Evolutionary conservation across 2,329 filamentous ascomycete genomes (phyloP).

Genomic region (Beauveria asiatica): DNA sequence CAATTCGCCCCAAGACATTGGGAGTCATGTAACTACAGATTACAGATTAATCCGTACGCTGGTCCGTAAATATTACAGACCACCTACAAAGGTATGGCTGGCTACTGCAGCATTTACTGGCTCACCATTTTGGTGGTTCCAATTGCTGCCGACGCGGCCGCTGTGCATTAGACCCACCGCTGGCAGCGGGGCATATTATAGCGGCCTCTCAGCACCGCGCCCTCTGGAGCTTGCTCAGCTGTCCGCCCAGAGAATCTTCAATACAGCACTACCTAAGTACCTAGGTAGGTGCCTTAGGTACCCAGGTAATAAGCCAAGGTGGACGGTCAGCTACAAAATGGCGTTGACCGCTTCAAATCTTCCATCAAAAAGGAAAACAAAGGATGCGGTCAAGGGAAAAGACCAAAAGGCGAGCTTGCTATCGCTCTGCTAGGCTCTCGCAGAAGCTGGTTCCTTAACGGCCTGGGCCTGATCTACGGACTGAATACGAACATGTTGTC

Average conservation of each 20-base stretch:
- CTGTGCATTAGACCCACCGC: conserved; percentile 9
- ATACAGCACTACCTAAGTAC: background rate
- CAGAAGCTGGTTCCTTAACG: background rate
- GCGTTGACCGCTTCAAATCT: conserved; percentile 2
- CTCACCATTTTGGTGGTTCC: background rate
- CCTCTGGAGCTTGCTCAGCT: background rate
- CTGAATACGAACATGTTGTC: background rate
- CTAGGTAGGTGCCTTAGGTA: background rate
- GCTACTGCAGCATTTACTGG: background rate
- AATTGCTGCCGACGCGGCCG: background rate
- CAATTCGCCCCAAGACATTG: background rate
- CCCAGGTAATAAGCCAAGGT: background rate
- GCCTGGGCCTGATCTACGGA: background rate
- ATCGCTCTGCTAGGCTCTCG: background rate
- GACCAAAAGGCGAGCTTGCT: background rate
- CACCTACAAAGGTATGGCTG: too few species aligned
- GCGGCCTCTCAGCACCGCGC: background rate
- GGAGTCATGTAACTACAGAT: background rate
- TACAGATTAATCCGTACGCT: too few species aligned
- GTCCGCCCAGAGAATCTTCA: background rate
- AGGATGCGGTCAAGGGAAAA: conserved; percentile 3
- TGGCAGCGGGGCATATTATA: conserved; percentile 2
- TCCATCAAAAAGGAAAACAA: background rate
- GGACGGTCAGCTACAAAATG: background rate
- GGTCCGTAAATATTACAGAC: background rate